These are phyloP conservation scores for Clonostachys rhizophaga DNA, from an alignment of 2,329 filamentous ascomycete genomes.

Conservation along the genomic window DNA sequence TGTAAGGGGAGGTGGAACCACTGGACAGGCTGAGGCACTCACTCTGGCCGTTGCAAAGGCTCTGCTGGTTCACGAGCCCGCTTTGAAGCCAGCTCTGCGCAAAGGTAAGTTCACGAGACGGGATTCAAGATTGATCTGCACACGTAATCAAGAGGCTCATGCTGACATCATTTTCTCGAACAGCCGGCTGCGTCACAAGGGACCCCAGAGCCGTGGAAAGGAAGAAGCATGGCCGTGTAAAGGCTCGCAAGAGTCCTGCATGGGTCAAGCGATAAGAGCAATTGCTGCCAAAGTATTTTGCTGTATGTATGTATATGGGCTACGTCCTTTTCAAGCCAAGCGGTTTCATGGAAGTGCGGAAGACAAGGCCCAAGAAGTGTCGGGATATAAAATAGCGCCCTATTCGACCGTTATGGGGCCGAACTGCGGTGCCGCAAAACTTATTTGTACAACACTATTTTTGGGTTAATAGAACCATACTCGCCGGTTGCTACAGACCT, in stretches of 20 bases:
- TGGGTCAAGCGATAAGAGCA: constrained; percentile 84
- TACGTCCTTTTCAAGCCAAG: too few species aligned
- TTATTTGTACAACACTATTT: too few species aligned
- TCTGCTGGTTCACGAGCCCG: constrained; percentile 85
- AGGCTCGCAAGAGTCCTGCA: constrained; percentile 95
- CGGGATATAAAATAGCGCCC: too few species aligned
- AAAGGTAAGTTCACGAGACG: constrained; percentile 61
- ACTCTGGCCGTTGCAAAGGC: constrained; percentile 87
- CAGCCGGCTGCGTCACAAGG: constrained; percentile 89
- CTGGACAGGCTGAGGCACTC: constrained; percentile 92
- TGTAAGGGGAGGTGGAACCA: constrained; percentile 82
- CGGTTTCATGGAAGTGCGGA: too few species aligned
- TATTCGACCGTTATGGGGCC: too few species aligned
- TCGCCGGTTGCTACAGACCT: too few species aligned
- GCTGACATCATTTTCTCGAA: constrained; percentile 32
- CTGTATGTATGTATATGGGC: too few species aligned
- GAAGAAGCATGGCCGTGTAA: constrained; percentile 94
- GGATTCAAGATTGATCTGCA: constrained; percentile 3
- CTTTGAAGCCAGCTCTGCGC: constrained; percentile 79
- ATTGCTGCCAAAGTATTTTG: background rate
- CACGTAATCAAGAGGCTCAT: constrained; percentile 8
- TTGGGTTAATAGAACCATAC: too few species aligned
- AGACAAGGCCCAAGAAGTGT: too few species aligned
- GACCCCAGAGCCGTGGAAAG: constrained; percentile 92
- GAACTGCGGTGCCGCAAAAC: too few species aligned